These are phyloP conservation scores for Bruguiera hainesii DNA, from an alignment of 441 rosid genomes.

Conservation along the genomic window DNA sequence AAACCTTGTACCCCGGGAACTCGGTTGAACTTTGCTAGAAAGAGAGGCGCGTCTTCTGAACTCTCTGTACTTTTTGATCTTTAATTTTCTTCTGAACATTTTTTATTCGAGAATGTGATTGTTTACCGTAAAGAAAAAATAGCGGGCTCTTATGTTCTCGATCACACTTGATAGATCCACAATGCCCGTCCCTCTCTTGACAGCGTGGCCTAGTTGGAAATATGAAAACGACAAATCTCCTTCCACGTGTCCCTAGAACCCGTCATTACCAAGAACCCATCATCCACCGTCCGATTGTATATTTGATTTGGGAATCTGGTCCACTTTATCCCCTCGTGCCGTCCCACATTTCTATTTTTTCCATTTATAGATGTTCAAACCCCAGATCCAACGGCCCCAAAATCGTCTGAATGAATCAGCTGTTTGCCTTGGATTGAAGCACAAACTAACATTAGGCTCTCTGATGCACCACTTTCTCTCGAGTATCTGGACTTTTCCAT, in stretches of 20 bases:
- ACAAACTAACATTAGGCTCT: slow-evolving; percentile 11
- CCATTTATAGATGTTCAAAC: not conserved
- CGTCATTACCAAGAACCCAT: not conserved
- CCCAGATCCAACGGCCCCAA: slow-evolving; percentile 31
- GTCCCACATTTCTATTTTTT: not conserved
- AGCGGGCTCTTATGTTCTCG: too few species aligned
- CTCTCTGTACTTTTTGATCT: too few species aligned
- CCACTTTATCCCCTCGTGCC: slow-evolving; percentile 23
- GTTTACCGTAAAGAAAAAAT: too few species aligned
- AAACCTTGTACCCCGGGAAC: too few species aligned
- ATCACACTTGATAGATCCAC: not conserved
- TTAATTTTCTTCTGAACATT: too few species aligned
- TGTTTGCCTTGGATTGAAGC: slow-evolving; percentile 17
- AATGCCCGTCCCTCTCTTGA: not conserved
- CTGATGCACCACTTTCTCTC: not conserved
- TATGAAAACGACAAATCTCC: slow-evolving; percentile 10
- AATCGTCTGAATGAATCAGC: slow-evolving; percentile 12
- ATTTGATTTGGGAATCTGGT: slow-evolving; percentile 21
- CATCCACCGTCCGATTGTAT: slow-evolving; percentile 26
- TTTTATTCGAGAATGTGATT: too few species aligned
- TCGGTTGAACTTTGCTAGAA: too few species aligned
- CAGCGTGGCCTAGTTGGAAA: slow-evolving; percentile 8
- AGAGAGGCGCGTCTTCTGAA: too few species aligned
- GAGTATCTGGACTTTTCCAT: slow-evolving; percentile 10
- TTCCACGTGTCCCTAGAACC: slow-evolving; percentile 19